Percentiles rank a stretch among this genome's conserved stretches.
phyloP scores from a whole-genome alignment of 2,329 filamentous ascomycete species.

The Alternaria sp. region DNA sequence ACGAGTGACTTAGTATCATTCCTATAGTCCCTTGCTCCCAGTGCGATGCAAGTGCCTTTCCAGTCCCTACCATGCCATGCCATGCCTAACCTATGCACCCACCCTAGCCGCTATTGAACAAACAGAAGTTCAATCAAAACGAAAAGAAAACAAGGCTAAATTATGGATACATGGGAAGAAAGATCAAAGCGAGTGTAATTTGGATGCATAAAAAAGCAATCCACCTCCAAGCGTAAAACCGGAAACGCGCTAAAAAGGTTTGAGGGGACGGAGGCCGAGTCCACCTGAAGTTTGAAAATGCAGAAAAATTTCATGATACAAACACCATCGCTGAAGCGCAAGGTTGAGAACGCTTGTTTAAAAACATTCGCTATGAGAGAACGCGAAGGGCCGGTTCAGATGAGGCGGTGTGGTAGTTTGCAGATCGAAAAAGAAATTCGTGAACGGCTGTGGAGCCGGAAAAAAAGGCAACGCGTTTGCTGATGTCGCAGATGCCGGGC shows the following conservation, averaged over 20 bases:
- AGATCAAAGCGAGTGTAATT: conserved; percentile 15
- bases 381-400: conserved; percentile 3
- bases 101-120: conserved; percentile 9
- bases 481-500: conserved; percentile 15
- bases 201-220: conserved; percentile 2
- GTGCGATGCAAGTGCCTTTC: conserved; percentile 7
- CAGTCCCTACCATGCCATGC: conserved; percentile 1
- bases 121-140: background rate
- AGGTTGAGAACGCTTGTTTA: background rate
- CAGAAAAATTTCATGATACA: conserved; percentile 9
- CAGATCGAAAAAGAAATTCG: conserved; percentile 31
- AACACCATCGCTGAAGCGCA: conserved; percentile 14
- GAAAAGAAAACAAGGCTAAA: conserved; percentile 10
- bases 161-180: conserved; percentile 20
- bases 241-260: conserved; percentile 1
- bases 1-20: background rate
- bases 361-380: conserved; percentile 6
- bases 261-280: conserved; percentile 12
- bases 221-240: conserved; percentile 10
- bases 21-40: background rate
- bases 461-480: conserved; percentile 5
- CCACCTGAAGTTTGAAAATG: background rate
- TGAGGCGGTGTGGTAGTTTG: conserved; percentile 6
- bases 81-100: conserved; percentile 16
- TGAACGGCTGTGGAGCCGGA: conserved; percentile 35